These are phyloP conservation scores for Ajuga chamaepitys DNA, from an alignment of 257 asterid species.

Conservation along the genomic window DNA sequence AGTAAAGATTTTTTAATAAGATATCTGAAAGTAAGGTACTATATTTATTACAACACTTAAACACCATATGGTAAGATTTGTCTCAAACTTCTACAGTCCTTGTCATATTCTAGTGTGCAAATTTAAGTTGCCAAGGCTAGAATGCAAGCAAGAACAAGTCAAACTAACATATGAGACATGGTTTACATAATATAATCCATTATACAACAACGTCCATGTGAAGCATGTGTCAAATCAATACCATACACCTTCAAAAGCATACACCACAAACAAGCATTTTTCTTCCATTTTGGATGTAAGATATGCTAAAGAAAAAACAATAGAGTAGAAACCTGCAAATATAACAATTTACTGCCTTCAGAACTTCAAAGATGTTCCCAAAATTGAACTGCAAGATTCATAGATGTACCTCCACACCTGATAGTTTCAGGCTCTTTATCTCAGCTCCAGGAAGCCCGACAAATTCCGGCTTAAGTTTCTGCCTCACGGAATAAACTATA, in stretches of 20 bases:
- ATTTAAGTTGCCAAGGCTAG: background rate
- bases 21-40: background rate
- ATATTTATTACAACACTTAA: background rate
- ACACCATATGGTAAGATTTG: background rate
- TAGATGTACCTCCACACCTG: constrained; percentile 73
- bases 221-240: background rate
- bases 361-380: background rate
- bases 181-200: background rate
- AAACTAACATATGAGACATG: background rate
- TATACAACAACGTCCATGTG: background rate
- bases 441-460: constrained; percentile 59
- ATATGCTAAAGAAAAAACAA: background rate
- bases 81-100: background rate
- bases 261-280: background rate
- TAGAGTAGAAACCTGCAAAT: background rate
- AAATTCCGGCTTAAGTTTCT: constrained; percentile 78
- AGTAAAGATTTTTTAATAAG: background rate
- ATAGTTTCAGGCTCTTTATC: constrained; percentile 62
- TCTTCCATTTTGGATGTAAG: background rate
- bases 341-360: background rate
- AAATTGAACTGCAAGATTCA: background rate
- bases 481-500: constrained; percentile 66
- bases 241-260: background rate
- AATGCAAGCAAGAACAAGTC: background rate
- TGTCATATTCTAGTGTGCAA: background rate